Conservation (phyloP, 2,329 filamentous ascomycete species). For the Cryphonectria parasitica region DNA sequence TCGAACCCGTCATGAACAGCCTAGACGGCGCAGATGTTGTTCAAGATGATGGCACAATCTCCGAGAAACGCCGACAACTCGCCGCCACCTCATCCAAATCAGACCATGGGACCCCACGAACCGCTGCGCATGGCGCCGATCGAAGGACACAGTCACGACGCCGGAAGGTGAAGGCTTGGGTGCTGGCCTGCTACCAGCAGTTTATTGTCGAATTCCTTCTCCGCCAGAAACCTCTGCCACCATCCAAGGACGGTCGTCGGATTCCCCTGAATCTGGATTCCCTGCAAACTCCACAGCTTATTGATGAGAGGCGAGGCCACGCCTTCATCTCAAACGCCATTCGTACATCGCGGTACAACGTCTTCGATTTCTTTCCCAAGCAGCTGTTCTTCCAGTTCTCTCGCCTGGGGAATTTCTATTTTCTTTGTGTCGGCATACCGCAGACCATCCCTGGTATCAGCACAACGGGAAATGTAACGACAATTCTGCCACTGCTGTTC, state of each 20-base stretch:
- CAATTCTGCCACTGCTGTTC: conserved; percentile 72
- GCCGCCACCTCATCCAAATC: conserved; percentile 4
- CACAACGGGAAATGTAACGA: conserved; percentile 76
- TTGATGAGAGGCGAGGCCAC: conserved; percentile 55
- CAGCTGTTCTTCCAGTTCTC: conserved; percentile 86
- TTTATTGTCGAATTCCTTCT: conserved; percentile 29
- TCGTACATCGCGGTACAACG: conserved; percentile 79
- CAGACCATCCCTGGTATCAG: conserved; percentile 80
- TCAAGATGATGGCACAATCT: conserved; percentile 17
- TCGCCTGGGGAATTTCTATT: conserved; percentile 85
- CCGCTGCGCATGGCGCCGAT: background rate
- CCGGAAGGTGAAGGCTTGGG: conserved; percentile 8
- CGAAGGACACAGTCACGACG: background rate
- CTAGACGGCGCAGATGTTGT: conserved; percentile 11
- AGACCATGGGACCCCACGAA: background rate
- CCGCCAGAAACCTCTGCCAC: conserved; percentile 32
- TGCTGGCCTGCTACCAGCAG: conserved; percentile 17
- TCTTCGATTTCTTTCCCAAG: conserved; percentile 83
- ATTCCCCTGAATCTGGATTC: conserved; percentile 31
- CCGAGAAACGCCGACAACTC: conserved; percentile 20
- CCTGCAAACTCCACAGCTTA: conserved; percentile 39
- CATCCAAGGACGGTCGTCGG: conserved; percentile 36
- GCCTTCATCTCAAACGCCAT: conserved; percentile 66
- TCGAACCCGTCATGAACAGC: conserved; percentile 25
- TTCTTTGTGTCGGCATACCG: conserved; percentile 80